Conservation (phyloP, 768 basidiomycete species). For the Porphyrellus cyaneotinctus region DNA sequence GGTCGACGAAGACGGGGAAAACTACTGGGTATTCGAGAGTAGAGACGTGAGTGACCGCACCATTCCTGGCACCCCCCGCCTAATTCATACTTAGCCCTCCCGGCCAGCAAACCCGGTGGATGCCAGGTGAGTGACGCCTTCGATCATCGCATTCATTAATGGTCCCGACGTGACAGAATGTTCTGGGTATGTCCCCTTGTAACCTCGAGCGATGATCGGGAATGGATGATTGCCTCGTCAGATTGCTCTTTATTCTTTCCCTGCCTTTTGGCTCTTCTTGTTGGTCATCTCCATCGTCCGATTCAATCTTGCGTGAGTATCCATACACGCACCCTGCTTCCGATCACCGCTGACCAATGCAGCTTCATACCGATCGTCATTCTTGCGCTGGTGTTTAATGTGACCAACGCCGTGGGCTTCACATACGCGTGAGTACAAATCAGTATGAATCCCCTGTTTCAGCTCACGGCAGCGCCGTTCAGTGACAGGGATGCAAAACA, state of each 20-base stretch:
- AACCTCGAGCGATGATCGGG: constrained; percentile 12
- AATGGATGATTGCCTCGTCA: constrained; percentile 29
- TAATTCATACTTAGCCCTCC: constrained; percentile 56
- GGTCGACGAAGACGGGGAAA: constrained; percentile 96
- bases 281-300: constrained; percentile 87
- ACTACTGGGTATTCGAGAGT: constrained; percentile 97
- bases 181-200: constrained; percentile 66
- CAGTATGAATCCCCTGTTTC: constrained; percentile 1
- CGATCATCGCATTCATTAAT: constrained; percentile 6
- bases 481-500: constrained; percentile 92
- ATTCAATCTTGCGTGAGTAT: constrained; percentile 77
- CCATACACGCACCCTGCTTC: not conserved
- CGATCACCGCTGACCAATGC: constrained; percentile 11
- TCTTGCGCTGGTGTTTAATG: constrained; percentile 93
- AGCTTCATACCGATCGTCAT: constrained; percentile 94
- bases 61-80: not conserved
- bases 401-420: constrained; percentile 94
- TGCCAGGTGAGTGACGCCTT: constrained; percentile 56
- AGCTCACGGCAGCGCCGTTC: constrained; percentile 12
- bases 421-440: constrained; percentile 74
- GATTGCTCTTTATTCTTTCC: constrained; percentile 89
- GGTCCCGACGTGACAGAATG: constrained; percentile 53
- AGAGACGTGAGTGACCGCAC: constrained; percentile 66
- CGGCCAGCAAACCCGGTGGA: constrained; percentile 86
- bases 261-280: constrained; percentile 81